Base-by-base conservation (phyloP, 2,329 filamentous ascomycete species). In the Phoma sp. region DNA sequence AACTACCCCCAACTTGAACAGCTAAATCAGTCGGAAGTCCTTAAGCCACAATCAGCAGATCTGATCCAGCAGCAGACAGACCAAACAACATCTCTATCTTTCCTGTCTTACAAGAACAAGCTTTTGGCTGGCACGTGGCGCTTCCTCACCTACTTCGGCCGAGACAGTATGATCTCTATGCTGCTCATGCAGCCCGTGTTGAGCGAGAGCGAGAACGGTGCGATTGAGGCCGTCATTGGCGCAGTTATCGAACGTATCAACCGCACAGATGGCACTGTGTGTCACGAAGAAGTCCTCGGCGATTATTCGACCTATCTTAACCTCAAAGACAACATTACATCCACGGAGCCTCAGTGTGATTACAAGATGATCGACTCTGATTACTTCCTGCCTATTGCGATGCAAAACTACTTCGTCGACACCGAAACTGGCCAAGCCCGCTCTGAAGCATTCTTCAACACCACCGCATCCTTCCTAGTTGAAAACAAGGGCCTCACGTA, bases 101-200 rank as follows among this genome's bases (percentile, higher is more conserved):
- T 89, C 69, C 74, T 89, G 4, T 88, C 86, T 0, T 89, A 88
- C 59, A 82, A 78, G 0, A 76, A 84, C 26, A 89, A 88, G 59
- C 75, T 89, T 0, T 75, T 87, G 2, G 86, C 87, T 1, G 86
- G 86, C 10, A 84, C 83, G 4, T 89, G 85, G 86, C 76, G 85
- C 1, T 89, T 88, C 60, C 69, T 89, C 37, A 88, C 86, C 0
- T 89, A 88, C 63, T 88, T 89, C 71, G 86, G 85, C 0, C 80
- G 86, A 10, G 86, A 89, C 63, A 85, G 81, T 56, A 85, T 88
- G 78, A 86, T 89, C 32, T 78, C 83, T 1, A 75, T 82, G 12
- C 77, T 88, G 0, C 73, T 89, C 0, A 74, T 88, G 25, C 80
- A 85, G 51, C 80, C 83, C 0, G 77, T 88, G 0, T 74, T 89